These are phyloP conservation scores for Blastocrithidia nonstop DNA, from an alignment of 208 protist species.

Conservation along the genomic window DNA sequence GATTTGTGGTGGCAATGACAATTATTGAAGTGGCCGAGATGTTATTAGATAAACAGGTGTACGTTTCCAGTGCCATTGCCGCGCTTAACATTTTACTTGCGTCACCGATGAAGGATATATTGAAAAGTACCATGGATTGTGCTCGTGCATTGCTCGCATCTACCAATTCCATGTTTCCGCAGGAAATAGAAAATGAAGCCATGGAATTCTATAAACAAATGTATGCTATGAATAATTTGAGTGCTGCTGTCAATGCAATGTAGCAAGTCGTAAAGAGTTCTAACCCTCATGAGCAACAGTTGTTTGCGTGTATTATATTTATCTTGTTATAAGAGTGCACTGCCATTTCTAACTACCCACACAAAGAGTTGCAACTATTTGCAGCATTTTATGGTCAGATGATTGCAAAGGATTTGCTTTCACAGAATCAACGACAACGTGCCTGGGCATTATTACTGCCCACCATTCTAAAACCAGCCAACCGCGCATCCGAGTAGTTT, in stretches of 20 bases:
- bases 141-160: slow-evolving; percentile 49
- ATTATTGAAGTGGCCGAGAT: slow-evolving; percentile 77
- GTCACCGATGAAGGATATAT: slow-evolving; percentile 63
- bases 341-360: slow-evolving; percentile 56
- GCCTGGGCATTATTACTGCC: slow-evolving; percentile 82
- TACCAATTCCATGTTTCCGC: slow-evolving; percentile 62
- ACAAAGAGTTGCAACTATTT: slow-evolving; percentile 71
- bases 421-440: slow-evolving; percentile 52
- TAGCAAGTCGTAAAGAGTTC: slow-evolving; percentile 41
- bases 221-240: slow-evolving; percentile 47
- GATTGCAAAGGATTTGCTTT: slow-evolving; percentile 61
- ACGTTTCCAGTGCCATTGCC: slow-evolving; percentile 61
- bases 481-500: slow-evolving; percentile 91
- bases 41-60: slow-evolving; percentile 62
- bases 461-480: slow-evolving; percentile 76
- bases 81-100: slow-evolving; percentile 61
- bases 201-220: slow-evolving; percentile 74
- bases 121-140: slow-evolving; percentile 58
- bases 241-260: slow-evolving; percentile 33
- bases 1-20: slow-evolving; percentile 72
- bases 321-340: slow-evolving; percentile 78
- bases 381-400: slow-evolving; percentile 72
- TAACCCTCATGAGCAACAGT: slow-evolving; percentile 50
- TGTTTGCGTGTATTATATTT: slow-evolving; percentile 73
- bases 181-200: slow-evolving; percentile 73